Evolutionary conservation across 2,329 filamentous ascomycete species (phyloP), one percentile per base, ranked within the genome.

Genomic region (Penicillium paneum): DNA sequence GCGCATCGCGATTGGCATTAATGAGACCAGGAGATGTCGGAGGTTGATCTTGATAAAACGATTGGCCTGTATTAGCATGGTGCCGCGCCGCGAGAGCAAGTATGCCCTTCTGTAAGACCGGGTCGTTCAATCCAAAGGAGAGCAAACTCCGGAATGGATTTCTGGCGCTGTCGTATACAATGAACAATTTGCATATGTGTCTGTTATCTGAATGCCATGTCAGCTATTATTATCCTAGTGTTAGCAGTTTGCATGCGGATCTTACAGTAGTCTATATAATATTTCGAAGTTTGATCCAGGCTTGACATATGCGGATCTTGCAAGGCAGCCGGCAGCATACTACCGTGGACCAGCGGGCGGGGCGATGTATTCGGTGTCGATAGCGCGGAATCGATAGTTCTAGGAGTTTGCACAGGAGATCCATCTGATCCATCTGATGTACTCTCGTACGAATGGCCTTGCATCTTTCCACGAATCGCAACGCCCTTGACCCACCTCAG

Each of bases 401-500:
- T 41, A 19, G 40, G 34, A 6, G 4, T 11, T 1, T 35, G 28
- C 43, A 19, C 2, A 19, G 21, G 12, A 34, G 49, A 8, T 5
- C 29, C 26, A 31, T 21, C 48, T 19, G 49, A 8, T 5, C 29
- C 26, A 31, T 21, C 48, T 19, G 19, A 5, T 15, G 6, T 35
- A 28, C 55, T 51, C 29, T 63, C 46, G 26, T 60, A 62, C 8
- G 61, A 62, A 19, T 59, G 44, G 4, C 68, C 68, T 48, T 64
- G 63, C 61, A 70, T 60, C 24, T 64, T 65, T 11, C 71, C 70
- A 10, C 71, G 71, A 45, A 71, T 67, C 7, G 67, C 67, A n/a
- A 71, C 67, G 6, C 71, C 71, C 42, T 69, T 63, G 5, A 72
- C 71, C 71, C 71, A 73, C 60, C 68, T 56, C 3, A 71, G 43